Evolutionary conservation across 495 filamentous ascomycete genomes (phyloP).

Genomic region (Xanthoparmelia taractica): DNA sequence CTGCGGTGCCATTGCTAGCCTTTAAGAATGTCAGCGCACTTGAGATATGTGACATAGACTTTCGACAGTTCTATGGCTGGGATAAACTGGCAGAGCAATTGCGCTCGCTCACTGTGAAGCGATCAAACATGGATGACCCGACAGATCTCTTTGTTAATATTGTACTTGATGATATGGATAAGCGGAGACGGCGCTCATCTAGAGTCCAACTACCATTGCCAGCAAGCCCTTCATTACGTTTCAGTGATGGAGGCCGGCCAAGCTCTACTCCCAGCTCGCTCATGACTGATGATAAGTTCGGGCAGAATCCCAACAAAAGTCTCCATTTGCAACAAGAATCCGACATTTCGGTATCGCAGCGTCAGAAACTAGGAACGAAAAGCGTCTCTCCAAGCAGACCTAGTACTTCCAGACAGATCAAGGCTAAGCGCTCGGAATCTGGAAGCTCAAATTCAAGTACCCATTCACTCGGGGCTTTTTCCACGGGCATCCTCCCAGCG

Average conservation of each 20-base stretch:
- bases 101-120: slow-evolving; percentile 79
- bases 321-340: slow-evolving; percentile 48
- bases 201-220: slow-evolving; percentile 62
- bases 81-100: slow-evolving; percentile 87
- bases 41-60: slow-evolving; percentile 92
- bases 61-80: slow-evolving; percentile 95
- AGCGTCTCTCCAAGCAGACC: slow-evolving; percentile 78
- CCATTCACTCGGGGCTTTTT: slow-evolving; percentile 56
- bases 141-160: slow-evolving; percentile 84
- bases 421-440: slow-evolving; percentile 84
- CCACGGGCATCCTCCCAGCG: slow-evolving; percentile 57
- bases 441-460: slow-evolving; percentile 88
- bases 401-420: slow-evolving; percentile 60
- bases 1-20: slow-evolving; percentile 85
- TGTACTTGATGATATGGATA: slow-evolving; percentile 93
- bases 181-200: slow-evolving; percentile 74
- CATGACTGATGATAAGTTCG: slow-evolving; percentile 40
- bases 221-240: slow-evolving; percentile 51
- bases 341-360: slow-evolving; percentile 34
- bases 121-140: slow-evolving; percentile 80
- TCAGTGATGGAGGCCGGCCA: slow-evolving; percentile 48
- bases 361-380: slow-evolving; percentile 47
- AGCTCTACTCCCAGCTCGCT: slow-evolving; percentile 61
- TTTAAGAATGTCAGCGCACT: slow-evolving; percentile 94
- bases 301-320: slow-evolving; percentile 37